Base-by-base conservation (phyloP, 2,329 filamentous ascomycete species). In the Blastomyces emzantsi region DNA sequence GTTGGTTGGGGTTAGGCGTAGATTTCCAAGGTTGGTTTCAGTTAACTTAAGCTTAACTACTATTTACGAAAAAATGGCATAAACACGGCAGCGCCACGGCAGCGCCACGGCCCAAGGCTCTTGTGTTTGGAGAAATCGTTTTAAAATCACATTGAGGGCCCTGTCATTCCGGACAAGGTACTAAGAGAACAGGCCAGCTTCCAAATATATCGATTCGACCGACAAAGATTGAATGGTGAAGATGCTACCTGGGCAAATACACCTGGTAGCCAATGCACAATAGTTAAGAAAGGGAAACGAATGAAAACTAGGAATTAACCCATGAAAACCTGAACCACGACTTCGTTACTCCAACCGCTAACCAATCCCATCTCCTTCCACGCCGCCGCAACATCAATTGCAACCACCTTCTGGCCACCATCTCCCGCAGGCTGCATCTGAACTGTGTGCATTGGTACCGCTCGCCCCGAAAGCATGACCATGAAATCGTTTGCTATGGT, bases 311-410 rank as follows among this genome's bases (percentile, higher is more conserved):
- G 2, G 51, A 47, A 25, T 70, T 55, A 76, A 19, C 67, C 69
- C 36, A 82, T 72, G 66, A 82, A 87, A 5, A 91, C 74, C 72
- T 87, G 87, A 52, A 95, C 78, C 65, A 84, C 81, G 47, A 92
- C 82, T 73, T 95, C 90, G 73, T 96, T 96, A 67, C 86, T 88
- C 87, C 90, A 95, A 8, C 88, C 86, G 47, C 84, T 82, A 64
- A 85, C 78, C 63, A 94, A 79, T 0, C 81, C 83, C 79, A 92
- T 82, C 69, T 90, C 85, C 56, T 83, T 82, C 92, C 92, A 97
- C 0, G 93, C 93, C 39, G 77, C 80, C 68, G 86, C 83, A 15
- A 90, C 75, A 78, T 97, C 90, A 63, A 97, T 83, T 68, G 90
- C 87, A 41, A 97, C 75, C 8, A 97, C 83, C 64, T 69, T 85